These are phyloP conservation scores for Colletotrichum siamense DNA, from an alignment of 2,329 filamentous ascomycete genomes.

Conservation along the genomic window DNA sequence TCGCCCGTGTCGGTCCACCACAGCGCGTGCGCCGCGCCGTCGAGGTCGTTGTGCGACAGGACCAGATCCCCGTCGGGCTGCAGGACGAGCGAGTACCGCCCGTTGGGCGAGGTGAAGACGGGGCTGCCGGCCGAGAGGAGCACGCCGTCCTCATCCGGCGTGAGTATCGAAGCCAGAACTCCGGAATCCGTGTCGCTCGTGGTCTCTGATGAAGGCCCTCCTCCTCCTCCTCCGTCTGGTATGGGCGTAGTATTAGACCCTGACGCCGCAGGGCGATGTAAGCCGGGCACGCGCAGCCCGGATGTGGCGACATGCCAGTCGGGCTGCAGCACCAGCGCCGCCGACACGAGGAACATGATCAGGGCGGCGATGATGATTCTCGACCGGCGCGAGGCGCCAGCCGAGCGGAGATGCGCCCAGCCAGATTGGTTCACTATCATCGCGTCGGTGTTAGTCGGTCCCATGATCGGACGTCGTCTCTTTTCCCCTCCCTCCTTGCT, in stretches of 20 bases:
- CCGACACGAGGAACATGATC: background rate
- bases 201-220: background rate
- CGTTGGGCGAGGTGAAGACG: slow-evolving; percentile 10
- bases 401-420: background rate
- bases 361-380: background rate
- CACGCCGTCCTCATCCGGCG: slow-evolving; percentile 1
- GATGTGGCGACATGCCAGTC: background rate
- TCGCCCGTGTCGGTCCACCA: slow-evolving; percentile 23
- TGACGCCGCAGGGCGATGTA: background rate
- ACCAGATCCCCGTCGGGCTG: slow-evolving; percentile 21
- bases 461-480: background rate
- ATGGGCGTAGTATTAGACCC: background rate
- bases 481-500: background rate
- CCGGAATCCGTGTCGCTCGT: background rate
- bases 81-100: slow-evolving; percentile 7
- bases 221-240: background rate
- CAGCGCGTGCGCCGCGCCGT: background rate
- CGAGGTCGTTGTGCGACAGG: background rate
- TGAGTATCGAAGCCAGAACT: background rate
- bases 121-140: slow-evolving; percentile 5
- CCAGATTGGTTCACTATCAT: background rate
- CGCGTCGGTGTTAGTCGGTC: background rate
- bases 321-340: background rate
- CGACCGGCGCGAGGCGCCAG: background rate
- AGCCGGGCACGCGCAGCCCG: background rate